Evolutionary conservation across 2,329 filamentous ascomycete species (phyloP), one percentile per base, ranked within the genome.

Genomic region (Calonectria henricotiae): DNA sequence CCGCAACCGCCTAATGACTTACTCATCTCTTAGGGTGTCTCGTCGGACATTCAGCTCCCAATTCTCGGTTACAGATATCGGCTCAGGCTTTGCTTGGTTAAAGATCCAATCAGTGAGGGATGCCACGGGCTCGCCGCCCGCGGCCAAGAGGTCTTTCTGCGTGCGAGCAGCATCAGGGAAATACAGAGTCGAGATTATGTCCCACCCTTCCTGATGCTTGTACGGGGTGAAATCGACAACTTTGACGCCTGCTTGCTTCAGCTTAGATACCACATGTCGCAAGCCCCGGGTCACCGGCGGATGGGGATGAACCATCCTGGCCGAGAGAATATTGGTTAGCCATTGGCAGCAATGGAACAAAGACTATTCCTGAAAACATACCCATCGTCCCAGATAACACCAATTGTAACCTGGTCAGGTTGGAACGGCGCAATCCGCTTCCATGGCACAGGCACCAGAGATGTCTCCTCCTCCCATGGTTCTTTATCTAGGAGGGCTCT

Each of bases 381-480:
- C 55, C 37, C 55, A 27, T 61, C 55, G 32, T 61, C 55, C 55
- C 55, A 61, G 3, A 61, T 61, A 12, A 61, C 55, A 43, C 55
- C 55, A 1, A 61, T 61, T 3, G 55, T 61, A 23, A 20, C 11
- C 23, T 71, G 60, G 13, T 47, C 58, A 4, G 69, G 43, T 23
- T 49, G 4, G 8, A 69, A 72, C 0, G 71, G 49, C 12, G 62
- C 13, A 73, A 74, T 55, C 35, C 79, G 63, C 64, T 74, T 82
- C 84, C 85, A 86, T 0, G 84, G 83, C 3, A 85, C 58, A 5
- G 84, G 83, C 1, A 82, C 75, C 8, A 84, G 69, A 0, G 80
- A 80, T 0, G 83, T 83, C 58, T 86, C 84, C 2, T 77, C 71
- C 5, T 83, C 79, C 84, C 84, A 86, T 0, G 83, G 83, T 65